Percentiles rank a stretch among this genome's conserved stretches.
These are phyloP conservation scores for Curvularia sp. DNA, from an alignment of 2,329 filamentous ascomycete genomes.

Conservation along the genomic window DNA sequence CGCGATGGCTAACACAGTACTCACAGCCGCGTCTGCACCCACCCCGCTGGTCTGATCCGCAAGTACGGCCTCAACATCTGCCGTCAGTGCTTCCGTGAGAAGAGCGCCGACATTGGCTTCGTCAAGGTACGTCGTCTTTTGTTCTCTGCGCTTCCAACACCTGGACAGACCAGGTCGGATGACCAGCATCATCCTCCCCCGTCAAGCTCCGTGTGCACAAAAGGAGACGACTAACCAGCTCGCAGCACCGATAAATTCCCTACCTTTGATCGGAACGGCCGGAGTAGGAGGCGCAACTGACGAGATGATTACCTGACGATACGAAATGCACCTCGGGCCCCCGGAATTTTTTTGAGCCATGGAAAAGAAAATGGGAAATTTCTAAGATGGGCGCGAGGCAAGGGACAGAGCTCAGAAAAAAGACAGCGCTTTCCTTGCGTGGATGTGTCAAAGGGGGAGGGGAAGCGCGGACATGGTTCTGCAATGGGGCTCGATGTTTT, in stretches of 20 bases:
- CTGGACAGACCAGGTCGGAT: too few species aligned
- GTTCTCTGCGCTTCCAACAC: neutral
- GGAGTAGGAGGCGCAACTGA: conserved; percentile 42
- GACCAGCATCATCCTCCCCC: neutral
- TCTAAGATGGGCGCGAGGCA: conserved; percentile 5
- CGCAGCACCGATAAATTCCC: conserved; percentile 47
- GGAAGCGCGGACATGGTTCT: neutral
- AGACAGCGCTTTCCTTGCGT: neutral
- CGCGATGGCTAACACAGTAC: conserved; percentile 38
- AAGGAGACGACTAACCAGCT: conserved; percentile 19
- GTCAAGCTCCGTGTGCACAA: neutral
- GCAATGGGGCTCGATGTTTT: neutral
- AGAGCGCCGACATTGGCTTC: conserved; percentile 72
- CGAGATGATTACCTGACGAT: conserved; percentile 42
- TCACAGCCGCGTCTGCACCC: conserved; percentile 81
- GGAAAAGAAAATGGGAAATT: neutral
- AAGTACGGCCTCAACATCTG: conserved; percentile 96
- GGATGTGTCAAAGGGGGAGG: neutral
- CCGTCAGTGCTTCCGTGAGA: conserved; percentile 76
- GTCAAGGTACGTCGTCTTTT: conserved; percentile 62
- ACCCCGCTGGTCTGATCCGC: conserved; percentile 98
- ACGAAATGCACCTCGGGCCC: conserved; percentile 26
- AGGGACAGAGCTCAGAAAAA: neutral
- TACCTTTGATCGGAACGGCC: conserved; percentile 18
- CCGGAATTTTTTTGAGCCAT: conserved; percentile 2